These are phyloP conservation scores for Penicillium salamii DNA, from an alignment of 495 filamentous ascomycete genomes.

Conservation along the genomic window DNA sequence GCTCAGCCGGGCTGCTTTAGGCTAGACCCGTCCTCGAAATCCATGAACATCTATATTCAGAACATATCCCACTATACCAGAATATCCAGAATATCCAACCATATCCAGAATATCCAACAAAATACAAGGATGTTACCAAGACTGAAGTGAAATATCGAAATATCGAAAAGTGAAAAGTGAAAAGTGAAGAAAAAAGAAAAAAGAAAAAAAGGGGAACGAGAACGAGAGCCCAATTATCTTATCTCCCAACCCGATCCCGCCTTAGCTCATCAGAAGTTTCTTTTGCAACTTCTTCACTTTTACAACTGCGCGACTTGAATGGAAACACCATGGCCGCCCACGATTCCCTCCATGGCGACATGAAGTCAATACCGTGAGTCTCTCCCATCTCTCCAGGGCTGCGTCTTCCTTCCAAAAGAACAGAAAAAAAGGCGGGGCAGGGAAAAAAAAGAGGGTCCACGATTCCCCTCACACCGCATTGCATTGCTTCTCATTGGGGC, in stretches of 20 bases:
- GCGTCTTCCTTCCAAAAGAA: background rate
- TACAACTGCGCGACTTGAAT: too few species aligned
- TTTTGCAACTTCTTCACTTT: constrained; percentile 17
- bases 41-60: too few species aligned
- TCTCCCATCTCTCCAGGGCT: background rate
- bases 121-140: too few species aligned
- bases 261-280: constrained; percentile 37
- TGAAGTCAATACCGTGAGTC: constrained; percentile 48
- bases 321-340: constrained; percentile 49
- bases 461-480: constrained; percentile 23
- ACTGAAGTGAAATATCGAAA: too few species aligned
- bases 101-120: too few species aligned
- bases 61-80: too few species aligned
- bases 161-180: too few species aligned
- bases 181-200: too few species aligned
- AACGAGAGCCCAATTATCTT: background rate
- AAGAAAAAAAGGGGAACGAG: too few species aligned
- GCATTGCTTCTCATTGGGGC: constrained; percentile 12
- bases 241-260: constrained; percentile 33
- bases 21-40: too few species aligned
- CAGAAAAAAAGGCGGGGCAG: constrained; percentile 2
- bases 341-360: constrained; percentile 49
- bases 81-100: too few species aligned
- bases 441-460: constrained; percentile 13
- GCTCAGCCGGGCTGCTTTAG: too few species aligned